Conservation (phyloP, 1,139 yeast species). For the Candida buenavistaensis region DNA sequence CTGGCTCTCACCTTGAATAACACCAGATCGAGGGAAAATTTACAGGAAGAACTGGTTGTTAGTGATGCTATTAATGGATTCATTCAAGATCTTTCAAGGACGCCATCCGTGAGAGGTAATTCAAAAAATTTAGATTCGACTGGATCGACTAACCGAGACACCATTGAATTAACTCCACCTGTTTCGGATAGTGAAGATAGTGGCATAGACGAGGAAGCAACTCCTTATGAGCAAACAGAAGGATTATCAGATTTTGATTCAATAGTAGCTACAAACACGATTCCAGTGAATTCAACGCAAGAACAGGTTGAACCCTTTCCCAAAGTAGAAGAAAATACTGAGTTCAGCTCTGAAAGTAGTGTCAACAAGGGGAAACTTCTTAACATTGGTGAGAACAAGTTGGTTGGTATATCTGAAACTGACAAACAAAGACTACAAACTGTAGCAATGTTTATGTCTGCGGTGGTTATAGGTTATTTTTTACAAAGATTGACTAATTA, state of each 20-base stretch:
- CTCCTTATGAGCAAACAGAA: too few species aligned
- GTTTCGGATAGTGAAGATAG: conserved; percentile 19
- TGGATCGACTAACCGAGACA: conserved; percentile 7
- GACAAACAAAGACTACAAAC: conserved; percentile 11
- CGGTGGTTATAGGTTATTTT: conserved; percentile 14
- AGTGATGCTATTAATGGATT: conserved; percentile 15
- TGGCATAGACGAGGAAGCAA: conserved; percentile 4
- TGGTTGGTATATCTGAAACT: conserved; percentile 3
- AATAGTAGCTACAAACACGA: conserved; percentile 7
- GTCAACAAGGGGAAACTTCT: background rate
- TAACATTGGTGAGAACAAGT: background rate
- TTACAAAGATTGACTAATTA: conserved; percentile 9
- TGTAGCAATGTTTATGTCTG: conserved; percentile 14
- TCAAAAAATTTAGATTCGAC: conserved; percentile 9
- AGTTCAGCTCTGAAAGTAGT: background rate
- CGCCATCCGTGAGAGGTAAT: conserved; percentile 14
- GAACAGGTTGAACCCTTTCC: conserved; percentile 15
- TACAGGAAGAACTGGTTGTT: conserved; percentile 3
- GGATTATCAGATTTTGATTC: conserved; percentile 4
- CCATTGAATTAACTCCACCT: conserved; percentile 22
- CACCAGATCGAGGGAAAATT: conserved; percentile 1
- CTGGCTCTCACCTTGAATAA: conserved; percentile 1
- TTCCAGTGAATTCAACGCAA: background rate
- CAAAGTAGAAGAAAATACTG: conserved; percentile 9
- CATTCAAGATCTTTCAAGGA: conserved; percentile 14